Percentiles rank a stretch among this genome's conserved stretches.
These are phyloP conservation scores for Talaromyces sp. DNA, from an alignment of 2,329 filamentous ascomycete genomes.

Conservation along the genomic window DNA sequence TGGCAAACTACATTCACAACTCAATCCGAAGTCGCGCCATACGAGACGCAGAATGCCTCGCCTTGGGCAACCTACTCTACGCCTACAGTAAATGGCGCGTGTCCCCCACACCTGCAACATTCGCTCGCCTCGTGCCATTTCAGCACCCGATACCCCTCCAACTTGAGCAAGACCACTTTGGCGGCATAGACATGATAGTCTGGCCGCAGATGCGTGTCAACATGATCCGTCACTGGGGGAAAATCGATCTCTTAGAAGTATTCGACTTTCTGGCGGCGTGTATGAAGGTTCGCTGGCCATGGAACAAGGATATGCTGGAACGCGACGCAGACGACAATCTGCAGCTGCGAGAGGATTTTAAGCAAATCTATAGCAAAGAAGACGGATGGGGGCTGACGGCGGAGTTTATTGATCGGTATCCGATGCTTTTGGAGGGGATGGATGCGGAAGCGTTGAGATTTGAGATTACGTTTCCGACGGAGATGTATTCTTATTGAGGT, in stretches of 20 bases:
- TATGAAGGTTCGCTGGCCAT: slow-evolving; percentile 27
- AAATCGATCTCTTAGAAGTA: slow-evolving; percentile 16
- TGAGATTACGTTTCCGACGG: slow-evolving; percentile 12
- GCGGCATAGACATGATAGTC: slow-evolving; percentile 22
- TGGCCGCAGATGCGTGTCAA: slow-evolving; percentile 26
- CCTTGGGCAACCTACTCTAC: slow-evolving; percentile 24
- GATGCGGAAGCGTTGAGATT: slow-evolving; percentile 19
- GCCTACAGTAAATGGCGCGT: slow-evolving; percentile 25
- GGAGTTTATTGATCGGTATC: slow-evolving; percentile 26
- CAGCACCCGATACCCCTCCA: slow-evolving; percentile 23
- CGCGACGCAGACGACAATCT: slow-evolving; percentile 23
- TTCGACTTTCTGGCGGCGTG: slow-evolving; percentile 19
- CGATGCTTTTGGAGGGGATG: slow-evolving; percentile 23
- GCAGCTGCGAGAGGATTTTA: slow-evolving; percentile 21
- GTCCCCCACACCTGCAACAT: slow-evolving; percentile 23
- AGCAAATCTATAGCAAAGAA: slow-evolving; percentile 22
- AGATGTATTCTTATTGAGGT: slow-evolving; percentile 11
- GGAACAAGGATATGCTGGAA: slow-evolving; percentile 25
- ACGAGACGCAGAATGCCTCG: slow-evolving; percentile 27
- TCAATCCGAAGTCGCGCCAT: slow-evolving; percentile 22
- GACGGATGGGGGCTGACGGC: slow-evolving; percentile 26
- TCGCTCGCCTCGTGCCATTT: slow-evolving; percentile 21
- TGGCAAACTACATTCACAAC: slow-evolving; percentile 26
- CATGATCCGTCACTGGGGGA: slow-evolving; percentile 25
- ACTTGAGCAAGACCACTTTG: slow-evolving; percentile 21